phyloP scores from a whole-genome alignment of 1,284 basidiomycete species.

The Cystobasidium slooffiae region DNA sequence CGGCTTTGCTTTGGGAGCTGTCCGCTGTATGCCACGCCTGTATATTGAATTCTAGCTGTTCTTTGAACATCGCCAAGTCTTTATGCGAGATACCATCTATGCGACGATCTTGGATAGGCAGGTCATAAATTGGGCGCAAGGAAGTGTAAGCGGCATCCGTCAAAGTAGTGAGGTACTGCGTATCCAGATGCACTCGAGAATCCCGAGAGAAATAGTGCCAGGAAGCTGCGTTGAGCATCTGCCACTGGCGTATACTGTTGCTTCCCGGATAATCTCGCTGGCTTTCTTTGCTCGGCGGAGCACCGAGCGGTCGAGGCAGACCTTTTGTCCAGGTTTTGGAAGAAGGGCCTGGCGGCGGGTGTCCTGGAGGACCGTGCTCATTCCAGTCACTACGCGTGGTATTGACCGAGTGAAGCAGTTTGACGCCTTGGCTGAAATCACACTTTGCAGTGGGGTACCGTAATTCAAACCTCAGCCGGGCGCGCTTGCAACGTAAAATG shows the following conservation, averaged over 20 bases:
- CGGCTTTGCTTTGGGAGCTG: background rate
- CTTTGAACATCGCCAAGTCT: background rate
- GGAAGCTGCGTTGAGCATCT: conserved; percentile 14
- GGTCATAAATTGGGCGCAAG: conserved; percentile 2
- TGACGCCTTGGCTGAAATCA: conserved; percentile 8
- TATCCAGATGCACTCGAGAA: background rate
- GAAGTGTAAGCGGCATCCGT: conserved; percentile 12
- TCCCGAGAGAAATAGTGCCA: conserved; percentile 13
- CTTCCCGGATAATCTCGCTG: background rate
- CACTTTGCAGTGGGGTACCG: background rate
- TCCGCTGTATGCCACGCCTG: background rate
- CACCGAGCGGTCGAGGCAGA: background rate
- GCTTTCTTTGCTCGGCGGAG: background rate
- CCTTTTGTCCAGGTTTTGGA: background rate
- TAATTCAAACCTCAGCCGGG: background rate
- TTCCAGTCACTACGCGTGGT: background rate
- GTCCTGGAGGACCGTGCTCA: background rate
- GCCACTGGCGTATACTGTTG: background rate
- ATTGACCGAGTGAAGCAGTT: background rate
- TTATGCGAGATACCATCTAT: background rate
- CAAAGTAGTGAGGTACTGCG: conserved; percentile 3
- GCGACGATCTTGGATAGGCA: background rate
- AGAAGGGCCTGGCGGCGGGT: background rate
- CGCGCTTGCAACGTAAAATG: background rate
- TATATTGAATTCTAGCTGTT: background rate